Evolutionary conservation across 805 yeast genomes (phyloP).

Genomic region (Metschnikowia matae): DNA sequence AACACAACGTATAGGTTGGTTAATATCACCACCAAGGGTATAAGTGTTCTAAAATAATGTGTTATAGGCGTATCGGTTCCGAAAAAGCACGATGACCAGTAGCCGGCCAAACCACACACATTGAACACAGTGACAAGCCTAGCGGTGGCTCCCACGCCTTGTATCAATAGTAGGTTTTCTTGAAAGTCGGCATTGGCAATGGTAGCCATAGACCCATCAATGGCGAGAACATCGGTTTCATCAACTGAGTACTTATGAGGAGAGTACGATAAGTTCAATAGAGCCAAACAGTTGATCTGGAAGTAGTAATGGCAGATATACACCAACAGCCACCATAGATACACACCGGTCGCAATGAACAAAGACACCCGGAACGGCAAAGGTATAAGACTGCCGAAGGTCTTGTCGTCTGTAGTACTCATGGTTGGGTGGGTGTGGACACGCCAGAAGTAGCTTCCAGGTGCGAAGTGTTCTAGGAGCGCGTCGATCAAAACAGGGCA

Average conservation of each 20-base stretch:
- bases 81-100: conserved; percentile 8
- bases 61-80: not conserved
- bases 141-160: conserved; percentile 34
- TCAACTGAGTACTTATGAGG: conserved; percentile 30
- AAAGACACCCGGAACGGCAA: conserved; percentile 45
- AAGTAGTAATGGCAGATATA: conserved; percentile 30
- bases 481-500: not conserved
- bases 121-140: conserved; percentile 23
- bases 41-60: not conserved
- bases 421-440: not conserved
- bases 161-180: conserved; percentile 30
- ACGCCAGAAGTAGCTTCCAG: not conserved
- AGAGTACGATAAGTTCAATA: conserved; percentile 40
- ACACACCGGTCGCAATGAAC: conserved; percentile 46
- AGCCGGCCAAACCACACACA: conserved; percentile 16
- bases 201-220: conserved; percentile 33
- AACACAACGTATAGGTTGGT: not conserved
- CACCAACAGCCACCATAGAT: conserved; percentile 51
- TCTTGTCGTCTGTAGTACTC: not conserved
- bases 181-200: conserved; percentile 25
- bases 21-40: conserved; percentile 2
- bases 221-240: conserved; percentile 18
- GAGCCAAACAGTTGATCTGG: conserved; percentile 44
- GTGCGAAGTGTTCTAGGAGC: not conserved
- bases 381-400: conserved; percentile 31